Conservation (phyloP, 768 basidiomycete genomes). For the Tulasnella sp. region DNA sequence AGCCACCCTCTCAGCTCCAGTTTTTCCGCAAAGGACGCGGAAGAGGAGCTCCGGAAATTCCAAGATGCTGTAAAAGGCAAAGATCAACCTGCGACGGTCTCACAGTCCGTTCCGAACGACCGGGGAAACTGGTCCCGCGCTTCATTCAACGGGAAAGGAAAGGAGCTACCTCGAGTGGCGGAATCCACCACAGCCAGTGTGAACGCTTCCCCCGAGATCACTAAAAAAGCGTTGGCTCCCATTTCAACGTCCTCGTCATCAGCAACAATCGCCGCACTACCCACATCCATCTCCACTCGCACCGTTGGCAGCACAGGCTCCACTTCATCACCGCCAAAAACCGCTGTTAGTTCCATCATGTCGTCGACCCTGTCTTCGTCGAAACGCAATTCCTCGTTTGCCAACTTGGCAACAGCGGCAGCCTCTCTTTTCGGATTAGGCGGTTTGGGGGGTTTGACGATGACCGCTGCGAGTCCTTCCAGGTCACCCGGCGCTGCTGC, state of each 20-base stretch:
- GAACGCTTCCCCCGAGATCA: constrained; percentile 12
- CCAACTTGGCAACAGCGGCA: constrained; percentile 18
- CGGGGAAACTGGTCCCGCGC: neutral
- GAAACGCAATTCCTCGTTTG: constrained; percentile 26
- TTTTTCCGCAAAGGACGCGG: constrained; percentile 25
- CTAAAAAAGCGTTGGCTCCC: neutral
- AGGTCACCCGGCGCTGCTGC: neutral
- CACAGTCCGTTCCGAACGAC: constrained; percentile 24
- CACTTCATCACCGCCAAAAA: constrained; percentile 16
- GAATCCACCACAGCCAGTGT: neutral
- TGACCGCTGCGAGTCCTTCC: constrained; percentile 22
- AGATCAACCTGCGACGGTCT: constrained; percentile 10
- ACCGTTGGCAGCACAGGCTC: neutral
- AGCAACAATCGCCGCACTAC: constrained; percentile 30
- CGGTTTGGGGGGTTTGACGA: constrained; percentile 21
- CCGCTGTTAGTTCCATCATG: neutral
- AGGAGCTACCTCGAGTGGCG: neutral
- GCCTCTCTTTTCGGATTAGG: constrained; percentile 27
- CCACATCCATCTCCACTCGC: neutral
- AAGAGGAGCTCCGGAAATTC: constrained; percentile 7
- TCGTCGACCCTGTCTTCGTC: constrained; percentile 3
- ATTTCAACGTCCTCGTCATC: constrained; percentile 33
- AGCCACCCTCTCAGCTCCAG: constrained; percentile 26
- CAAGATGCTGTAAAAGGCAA: neutral
- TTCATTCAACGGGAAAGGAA: neutral